Conservation (phyloP, 805 yeast species). For the Candida ficus region DNA sequence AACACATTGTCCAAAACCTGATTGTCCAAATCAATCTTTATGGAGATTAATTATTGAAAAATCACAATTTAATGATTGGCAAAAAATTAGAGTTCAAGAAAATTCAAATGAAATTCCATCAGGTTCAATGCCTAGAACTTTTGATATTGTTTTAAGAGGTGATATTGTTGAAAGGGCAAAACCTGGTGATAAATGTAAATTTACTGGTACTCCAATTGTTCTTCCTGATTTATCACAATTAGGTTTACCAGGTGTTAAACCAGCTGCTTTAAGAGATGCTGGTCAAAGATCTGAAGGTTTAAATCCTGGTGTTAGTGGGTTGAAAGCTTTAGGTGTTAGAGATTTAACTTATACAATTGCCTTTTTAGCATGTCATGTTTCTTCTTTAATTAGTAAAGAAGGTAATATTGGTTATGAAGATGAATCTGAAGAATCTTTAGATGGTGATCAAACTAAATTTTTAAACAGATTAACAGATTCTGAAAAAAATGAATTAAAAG, state of each 20-base stretch:
- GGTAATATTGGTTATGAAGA: conserved; percentile 34
- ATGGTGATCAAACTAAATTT: conserved; percentile 75
- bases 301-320: conserved; percentile 82
- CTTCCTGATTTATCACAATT: conserved; percentile 92
- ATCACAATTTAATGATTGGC: conserved; percentile 94
- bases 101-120: conserved; percentile 96
- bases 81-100: conserved; percentile 90
- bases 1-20: conserved; percentile 80
- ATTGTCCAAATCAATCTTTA: conserved; percentile 78
- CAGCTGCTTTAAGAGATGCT: conserved; percentile 71
- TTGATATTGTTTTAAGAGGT: conserved; percentile 89
- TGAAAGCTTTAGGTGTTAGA: conserved; percentile 80
- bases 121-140: conserved; percentile 97
- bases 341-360: conserved; percentile 91
- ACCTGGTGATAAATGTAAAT: conserved; percentile 93
- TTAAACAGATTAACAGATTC: conserved; percentile 72
- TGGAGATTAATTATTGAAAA: conserved; percentile 84
- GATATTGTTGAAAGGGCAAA: conserved; percentile 94
- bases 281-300: conserved; percentile 54
- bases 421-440: conserved; percentile 35
- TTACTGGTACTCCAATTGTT: conserved; percentile 92
- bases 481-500: conserved; percentile 79
- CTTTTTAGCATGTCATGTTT: conserved; percentile 86
- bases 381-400: conserved; percentile 44
- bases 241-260: conserved; percentile 92